Conservation (phyloP, 441 rosid species). For the Populus tomentosa region DNA sequence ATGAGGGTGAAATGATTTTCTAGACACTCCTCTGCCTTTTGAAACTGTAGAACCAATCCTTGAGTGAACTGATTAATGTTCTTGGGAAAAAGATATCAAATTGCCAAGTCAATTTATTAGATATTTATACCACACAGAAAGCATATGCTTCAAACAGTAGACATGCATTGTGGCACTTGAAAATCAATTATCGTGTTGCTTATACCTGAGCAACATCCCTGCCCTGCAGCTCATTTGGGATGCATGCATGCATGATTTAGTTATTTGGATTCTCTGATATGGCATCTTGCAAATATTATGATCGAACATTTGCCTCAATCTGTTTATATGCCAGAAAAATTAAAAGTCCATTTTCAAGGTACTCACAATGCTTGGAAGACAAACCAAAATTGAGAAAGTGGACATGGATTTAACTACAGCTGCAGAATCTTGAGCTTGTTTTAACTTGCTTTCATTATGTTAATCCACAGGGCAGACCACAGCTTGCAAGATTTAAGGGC, state of each 20-base stretch:
- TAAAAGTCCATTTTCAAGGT: neutral
- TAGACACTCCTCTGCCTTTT: neutral
- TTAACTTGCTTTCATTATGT: neutral
- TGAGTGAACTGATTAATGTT: neutral
- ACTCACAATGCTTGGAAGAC: neutral
- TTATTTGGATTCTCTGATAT: neutral
- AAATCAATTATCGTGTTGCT: neutral
- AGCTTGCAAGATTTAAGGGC: conserved; percentile 58
- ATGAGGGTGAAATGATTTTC: neutral
- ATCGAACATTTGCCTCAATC: neutral
- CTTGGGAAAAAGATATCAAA: neutral
- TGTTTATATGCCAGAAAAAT: neutral
- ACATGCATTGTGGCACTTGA: neutral
- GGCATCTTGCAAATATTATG: neutral
- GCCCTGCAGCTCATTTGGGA: neutral
- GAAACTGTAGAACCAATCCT: neutral
- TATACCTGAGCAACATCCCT: neutral
- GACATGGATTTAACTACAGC: neutral
- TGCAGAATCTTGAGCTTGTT: neutral
- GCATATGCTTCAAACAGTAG: neutral
- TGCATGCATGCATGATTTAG: neutral
- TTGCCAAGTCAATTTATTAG: neutral
- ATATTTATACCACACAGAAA: neutral
- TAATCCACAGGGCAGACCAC: conserved; percentile 55
- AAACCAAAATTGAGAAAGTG: neutral